These are phyloP conservation scores for Pharus latifolius DNA, from an alignment of 176 grass and related monocot genomes.

Conservation along the genomic window DNA sequence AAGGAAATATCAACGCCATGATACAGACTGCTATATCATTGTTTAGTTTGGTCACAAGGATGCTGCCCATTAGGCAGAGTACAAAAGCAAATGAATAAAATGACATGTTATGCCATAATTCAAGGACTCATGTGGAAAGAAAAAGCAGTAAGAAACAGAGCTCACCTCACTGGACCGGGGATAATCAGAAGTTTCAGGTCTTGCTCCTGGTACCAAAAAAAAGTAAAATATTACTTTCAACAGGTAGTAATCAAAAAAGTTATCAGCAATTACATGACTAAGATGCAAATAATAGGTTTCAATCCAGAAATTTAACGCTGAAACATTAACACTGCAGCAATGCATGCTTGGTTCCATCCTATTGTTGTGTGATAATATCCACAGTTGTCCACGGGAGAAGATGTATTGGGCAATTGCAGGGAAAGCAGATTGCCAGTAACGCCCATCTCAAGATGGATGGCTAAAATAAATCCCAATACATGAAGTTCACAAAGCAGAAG, in stretches of 20 bases:
- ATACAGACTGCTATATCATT: background rate
- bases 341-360: background rate
- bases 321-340: background rate
- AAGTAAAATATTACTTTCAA: slow-evolving; percentile 28
- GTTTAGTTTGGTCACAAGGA: background rate
- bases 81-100: background rate
- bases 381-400: too few relatives aligned
- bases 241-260: background rate
- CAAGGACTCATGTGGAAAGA: too few relatives aligned
- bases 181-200: slow-evolving; percentile 53
- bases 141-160: slow-evolving; percentile 1
- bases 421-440: background rate
- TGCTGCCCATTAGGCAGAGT: background rate
- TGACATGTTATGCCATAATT: background rate
- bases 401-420: background rate
- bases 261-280: too few relatives aligned
- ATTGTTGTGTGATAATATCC: background rate
- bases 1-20: background rate
- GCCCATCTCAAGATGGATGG: background rate
- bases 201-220: slow-evolving; percentile 51
- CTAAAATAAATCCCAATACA: background rate
- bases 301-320: too few relatives aligned
- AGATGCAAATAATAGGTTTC: too few relatives aligned
- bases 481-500: background rate
- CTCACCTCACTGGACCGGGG: slow-evolving; percentile 69